Evolutionary conservation across 192 early-diverging fungal genomes (phyloP).

Genomic region (Pecoramyces ruminantium): DNA sequence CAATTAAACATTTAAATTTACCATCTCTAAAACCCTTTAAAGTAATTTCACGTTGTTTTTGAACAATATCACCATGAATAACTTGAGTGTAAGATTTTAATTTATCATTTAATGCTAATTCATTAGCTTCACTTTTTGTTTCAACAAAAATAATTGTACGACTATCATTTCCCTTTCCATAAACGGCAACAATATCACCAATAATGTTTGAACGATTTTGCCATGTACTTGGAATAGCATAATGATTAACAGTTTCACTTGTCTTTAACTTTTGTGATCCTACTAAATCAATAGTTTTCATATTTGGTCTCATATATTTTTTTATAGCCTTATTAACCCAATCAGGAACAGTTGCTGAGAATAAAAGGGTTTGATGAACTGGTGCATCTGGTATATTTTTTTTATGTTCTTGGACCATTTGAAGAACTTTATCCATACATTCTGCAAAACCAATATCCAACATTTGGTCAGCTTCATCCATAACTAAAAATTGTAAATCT

Average conservation of each 20-base stretch:
- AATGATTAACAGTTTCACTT: conserved; percentile 69
- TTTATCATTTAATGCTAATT: conserved; percentile 61
- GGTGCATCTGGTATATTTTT: conserved; percentile 9
- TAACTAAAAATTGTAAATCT: conserved; percentile 15
- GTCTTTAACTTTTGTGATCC: conserved; percentile 79
- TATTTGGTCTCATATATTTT: conserved; percentile 34
- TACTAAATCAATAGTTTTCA: conserved; percentile 59
- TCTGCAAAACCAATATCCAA: conserved; percentile 67
- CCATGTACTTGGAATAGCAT: conserved; percentile 71
- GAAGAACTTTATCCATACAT: conserved; percentile 61
- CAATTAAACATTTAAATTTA: conserved; percentile 68
- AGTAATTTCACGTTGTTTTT: conserved; percentile 56
- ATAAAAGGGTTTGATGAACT: conserved; percentile 56
- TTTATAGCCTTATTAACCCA: conserved; percentile 45
- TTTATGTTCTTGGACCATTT: conserved; percentile 62
- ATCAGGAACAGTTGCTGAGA: conserved; percentile 68
- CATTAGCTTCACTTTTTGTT: conserved; percentile 79
- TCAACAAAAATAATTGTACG: conserved; percentile 89
- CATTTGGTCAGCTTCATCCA: conserved; percentile 4
- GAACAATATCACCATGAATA: conserved; percentile 70
- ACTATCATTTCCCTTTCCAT: conserved; percentile 42
- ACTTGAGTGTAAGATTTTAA: conserved; percentile 56
- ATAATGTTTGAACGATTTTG: conserved; percentile 78
- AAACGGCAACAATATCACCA: conserved; percentile 82
- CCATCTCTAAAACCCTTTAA: conserved; percentile 75